phyloP scores from a whole-genome alignment of 108 stramenopile species.

The Discostella stelligeroides region DNA sequence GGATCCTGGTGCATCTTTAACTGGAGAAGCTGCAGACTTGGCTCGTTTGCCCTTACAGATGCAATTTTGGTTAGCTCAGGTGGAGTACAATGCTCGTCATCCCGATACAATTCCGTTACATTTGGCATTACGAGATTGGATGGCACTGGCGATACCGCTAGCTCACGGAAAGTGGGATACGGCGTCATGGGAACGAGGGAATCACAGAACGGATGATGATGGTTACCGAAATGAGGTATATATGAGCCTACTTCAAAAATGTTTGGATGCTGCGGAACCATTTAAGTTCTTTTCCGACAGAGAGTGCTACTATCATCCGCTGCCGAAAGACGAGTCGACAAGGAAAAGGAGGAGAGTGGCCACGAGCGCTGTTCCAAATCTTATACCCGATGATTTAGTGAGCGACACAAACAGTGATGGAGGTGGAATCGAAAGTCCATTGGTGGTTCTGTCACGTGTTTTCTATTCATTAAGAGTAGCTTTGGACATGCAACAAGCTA shows the following conservation, averaged over 20 bases:
- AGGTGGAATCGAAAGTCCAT: constrained; percentile 24
- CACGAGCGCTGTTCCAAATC: constrained; percentile 25
- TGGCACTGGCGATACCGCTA: constrained; percentile 60
- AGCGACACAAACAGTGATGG: constrained; percentile 9
- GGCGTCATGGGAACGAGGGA: constrained; percentile 68
- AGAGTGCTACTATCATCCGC: constrained; percentile 50
- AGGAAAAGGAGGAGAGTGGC: constrained; percentile 36
- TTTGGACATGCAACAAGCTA: constrained; percentile 54
- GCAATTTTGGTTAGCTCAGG: constrained; percentile 75
- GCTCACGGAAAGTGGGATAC: constrained; percentile 75
- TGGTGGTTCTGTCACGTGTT: constrained; percentile 59
- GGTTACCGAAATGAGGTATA: constrained; percentile 73
- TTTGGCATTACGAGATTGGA: constrained; percentile 77
- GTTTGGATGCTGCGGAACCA: constrained; percentile 61
- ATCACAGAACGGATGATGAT: constrained; percentile 70
- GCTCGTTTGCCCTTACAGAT: constrained; percentile 69
- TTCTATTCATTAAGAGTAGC: constrained; percentile 53
- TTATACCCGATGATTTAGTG: constrained; percentile 14
- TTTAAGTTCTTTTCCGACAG: constrained; percentile 54
- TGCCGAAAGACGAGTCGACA: constrained; percentile 12
- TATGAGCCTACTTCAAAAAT: constrained; percentile 62
- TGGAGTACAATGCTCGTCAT: constrained; percentile 73
- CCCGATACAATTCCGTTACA: constrained; percentile 58
- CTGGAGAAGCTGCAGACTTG: constrained; percentile 62
- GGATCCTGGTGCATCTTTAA: constrained; percentile 33